Base-by-base conservation (phyloP, 192 early-diverging fungal species). In the Coemansia sp. region DNA sequence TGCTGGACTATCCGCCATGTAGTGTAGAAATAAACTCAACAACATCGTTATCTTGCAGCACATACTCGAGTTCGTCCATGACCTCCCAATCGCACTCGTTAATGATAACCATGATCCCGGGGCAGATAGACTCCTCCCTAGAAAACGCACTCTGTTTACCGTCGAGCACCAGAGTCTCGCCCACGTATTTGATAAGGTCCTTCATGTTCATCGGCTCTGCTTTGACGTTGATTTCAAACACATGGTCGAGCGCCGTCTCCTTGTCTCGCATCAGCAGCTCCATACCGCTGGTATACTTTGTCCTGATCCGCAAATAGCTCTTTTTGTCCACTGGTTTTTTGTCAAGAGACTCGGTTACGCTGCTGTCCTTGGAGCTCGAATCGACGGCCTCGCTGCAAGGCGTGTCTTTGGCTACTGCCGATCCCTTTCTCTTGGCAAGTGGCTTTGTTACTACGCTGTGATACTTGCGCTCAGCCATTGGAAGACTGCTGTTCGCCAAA, bases 61-160 rank as follows among this genome's bases (percentile, higher is more conserved):
- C 74, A 69, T 97, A 97, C 53, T 95, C 91, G 37, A 91, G 74
- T 51, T 93, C 92, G 21, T 94, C 95, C 74, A 92, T 90, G 32
- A 99, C 80, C 75, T 99, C 98, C 96, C 96, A 99, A 72, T 99
- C 98, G 3, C 87, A 85, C 41, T 94, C 93, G 69, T 99, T 99
- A 39, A 99, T 89, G 36, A 99, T 85, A 12, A 98, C 95, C 11
- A 99, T 80, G 42, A 98, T 95, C 5, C 98, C 98, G 0, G 96
- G 93, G 6, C 95, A 90, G 87, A 99, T 91, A 29, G 91, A 89
- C 55, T 92, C 90, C 12, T 87, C 88, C 31, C 87, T 86, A 41
- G 91, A 83, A 84, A 99, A 99, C 63, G 96, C 84, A 69, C 95
- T 94, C n/a, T 89, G 86, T 37, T 90, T 84, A 62, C 91, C 92